These are phyloP conservation scores for Pichia sp. DNA, from an alignment of 1,139 yeast genomes.

Conservation along the genomic window DNA sequence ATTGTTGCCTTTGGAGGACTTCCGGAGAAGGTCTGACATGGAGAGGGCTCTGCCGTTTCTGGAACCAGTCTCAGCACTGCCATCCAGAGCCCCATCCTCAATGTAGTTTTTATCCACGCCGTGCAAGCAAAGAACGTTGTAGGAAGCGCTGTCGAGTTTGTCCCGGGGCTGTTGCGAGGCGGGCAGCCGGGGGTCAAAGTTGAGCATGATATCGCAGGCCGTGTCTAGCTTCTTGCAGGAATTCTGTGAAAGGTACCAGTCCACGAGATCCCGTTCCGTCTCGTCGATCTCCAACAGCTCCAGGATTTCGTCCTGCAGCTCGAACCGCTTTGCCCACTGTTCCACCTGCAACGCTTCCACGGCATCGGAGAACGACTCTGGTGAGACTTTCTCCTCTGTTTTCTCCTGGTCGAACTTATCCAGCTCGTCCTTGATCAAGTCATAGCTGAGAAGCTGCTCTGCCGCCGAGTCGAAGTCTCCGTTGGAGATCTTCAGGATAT, in stretches of 20 bases:
- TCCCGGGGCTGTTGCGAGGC: background rate
- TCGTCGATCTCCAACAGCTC: conserved; percentile 15
- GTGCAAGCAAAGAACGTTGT: background rate
- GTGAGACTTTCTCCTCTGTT: background rate
- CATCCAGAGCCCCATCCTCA: background rate
- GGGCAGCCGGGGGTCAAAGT: conserved; percentile 13
- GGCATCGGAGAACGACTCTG: background rate
- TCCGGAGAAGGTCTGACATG: conserved; percentile 8
- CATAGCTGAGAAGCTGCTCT: conserved; percentile 26
- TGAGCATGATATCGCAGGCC: conserved; percentile 33
- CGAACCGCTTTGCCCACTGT: conserved; percentile 4
- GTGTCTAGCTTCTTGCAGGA: conserved; percentile 30
- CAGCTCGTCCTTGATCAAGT: conserved; percentile 14
- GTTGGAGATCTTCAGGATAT: conserved; percentile 18
- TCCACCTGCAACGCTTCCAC: background rate
- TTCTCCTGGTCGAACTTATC: background rate
- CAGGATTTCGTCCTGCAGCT: conserved; percentile 15
- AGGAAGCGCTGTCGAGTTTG: background rate
- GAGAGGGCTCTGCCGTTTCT: background rate
- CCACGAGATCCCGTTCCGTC: conserved; percentile 13
- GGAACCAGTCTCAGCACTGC: background rate
- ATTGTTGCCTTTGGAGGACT: background rate
- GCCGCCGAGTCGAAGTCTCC: conserved; percentile 22
- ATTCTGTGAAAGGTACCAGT: conserved; percentile 17
- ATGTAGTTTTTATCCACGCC: background rate